Evolutionary conservation across 768 basidiomycete genomes (phyloP).

Genomic region (Mycena filopes): DNA sequence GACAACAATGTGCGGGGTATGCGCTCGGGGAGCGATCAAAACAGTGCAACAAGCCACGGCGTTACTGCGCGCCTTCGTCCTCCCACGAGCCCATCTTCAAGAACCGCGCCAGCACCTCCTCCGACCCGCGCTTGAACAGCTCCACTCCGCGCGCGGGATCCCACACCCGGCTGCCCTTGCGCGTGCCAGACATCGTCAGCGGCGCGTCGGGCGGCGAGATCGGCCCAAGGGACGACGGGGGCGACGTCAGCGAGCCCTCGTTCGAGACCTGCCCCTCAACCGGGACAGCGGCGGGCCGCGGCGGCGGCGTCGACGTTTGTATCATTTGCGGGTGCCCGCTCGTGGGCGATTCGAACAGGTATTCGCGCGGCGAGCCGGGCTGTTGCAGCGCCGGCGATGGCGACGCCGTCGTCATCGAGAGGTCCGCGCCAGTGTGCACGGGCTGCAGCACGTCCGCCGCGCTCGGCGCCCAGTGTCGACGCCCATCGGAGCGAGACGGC

Average conservation of each 20-base stretch:
- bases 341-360: slow-evolving; percentile 31
- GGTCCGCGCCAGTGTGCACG: slow-evolving; percentile 30
- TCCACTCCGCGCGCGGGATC: slow-evolving; percentile 90
- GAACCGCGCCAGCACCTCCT: slow-evolving; percentile 87
- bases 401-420: slow-evolving; percentile 32
- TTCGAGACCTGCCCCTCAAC: slow-evolving; percentile 58
- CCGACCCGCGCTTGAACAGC: slow-evolving; percentile 86
- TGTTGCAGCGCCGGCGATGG: slow-evolving; percentile 31
- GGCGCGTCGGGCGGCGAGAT: slow-evolving; percentile 59
- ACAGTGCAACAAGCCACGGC: slow-evolving; percentile 9
- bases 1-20: slow-evolving; percentile 15
- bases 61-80: slow-evolving; percentile 48
- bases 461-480: slow-evolving; percentile 22
- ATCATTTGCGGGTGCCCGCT: slow-evolving; percentile 26
- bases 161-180: slow-evolving; percentile 76
- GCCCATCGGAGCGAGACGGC: slow-evolving; percentile 28
- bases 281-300: slow-evolving; percentile 28
- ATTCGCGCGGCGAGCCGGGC: slow-evolving; percentile 40
- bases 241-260: slow-evolving; percentile 62
- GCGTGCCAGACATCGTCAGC: slow-evolving; percentile 44
- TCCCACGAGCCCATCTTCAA: slow-evolving; percentile 83
- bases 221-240: slow-evolving; percentile 65
- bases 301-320: slow-evolving; percentile 28
- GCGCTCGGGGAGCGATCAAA: background rate
- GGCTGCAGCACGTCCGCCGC: slow-evolving; percentile 25